Base-by-base conservation (phyloP, 768 basidiomycete species). In the Boletus pseudopeckii region DNA sequence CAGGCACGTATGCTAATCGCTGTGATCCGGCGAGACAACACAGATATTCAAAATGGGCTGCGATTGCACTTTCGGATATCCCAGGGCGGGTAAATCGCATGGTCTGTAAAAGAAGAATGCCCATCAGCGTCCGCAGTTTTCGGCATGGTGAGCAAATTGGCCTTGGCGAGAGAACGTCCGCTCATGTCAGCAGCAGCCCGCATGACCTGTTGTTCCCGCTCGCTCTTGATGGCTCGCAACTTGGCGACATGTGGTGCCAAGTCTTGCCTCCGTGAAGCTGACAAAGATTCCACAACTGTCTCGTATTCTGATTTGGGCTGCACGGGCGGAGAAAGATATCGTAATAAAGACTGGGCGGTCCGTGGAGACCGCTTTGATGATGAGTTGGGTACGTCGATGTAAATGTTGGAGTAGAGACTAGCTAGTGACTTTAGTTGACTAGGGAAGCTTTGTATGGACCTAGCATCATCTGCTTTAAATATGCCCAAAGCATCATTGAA, bases 1-100 rank as follows among this genome's bases (percentile, higher is more conserved):
- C 97, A 13, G 97, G 97, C 1, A 99, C 95, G 66, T 99, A 99
- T n/a, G 97, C 95, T 45, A 85, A 82, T 38, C 95, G 80, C 63
- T 92, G 86, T 13, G 91, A 80, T 20, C 97, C 97, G 15, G 75
- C 74, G 40, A 91, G 75, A 4, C 83, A 79, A 63, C 93, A 95
- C 1, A 88, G 61, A 64, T 97, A 97, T 71, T 96, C 90, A 65
- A 98, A 98, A 65, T 93, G 90, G 5, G 95, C 89, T 0, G 80
- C 85, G 8, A 90, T 71, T 17, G 77, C 74, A 32, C 78, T 73
- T 64, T 90, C 89, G 1, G 81, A 79, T 52, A 79, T 65, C 9
- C 79, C 82, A 20, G 80, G 76, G 38, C 72, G 67, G 2, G 82
- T 76, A 61, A 90, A 91, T 3, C 85, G 78, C 94, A 96, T 97